Evolutionary conservation across 352 stramenopile genomes (phyloP).

Genomic region (Achlya hypogyna): DNA sequence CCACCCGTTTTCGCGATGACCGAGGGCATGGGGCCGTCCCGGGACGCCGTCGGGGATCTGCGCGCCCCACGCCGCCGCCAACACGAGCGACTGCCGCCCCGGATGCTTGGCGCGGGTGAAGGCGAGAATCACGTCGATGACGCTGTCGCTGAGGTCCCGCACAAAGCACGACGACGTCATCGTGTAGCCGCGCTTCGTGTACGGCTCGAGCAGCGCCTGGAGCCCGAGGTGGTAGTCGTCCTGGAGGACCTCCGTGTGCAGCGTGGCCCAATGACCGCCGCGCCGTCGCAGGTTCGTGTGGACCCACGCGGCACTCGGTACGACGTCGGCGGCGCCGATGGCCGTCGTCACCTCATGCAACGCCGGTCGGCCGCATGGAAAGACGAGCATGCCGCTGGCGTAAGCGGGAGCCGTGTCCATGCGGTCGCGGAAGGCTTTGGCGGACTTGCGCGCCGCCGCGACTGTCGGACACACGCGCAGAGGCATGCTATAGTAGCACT

Average conservation of each 20-base stretch:
- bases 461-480: not conserved
- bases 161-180: not conserved
- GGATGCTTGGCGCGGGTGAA: not conserved
- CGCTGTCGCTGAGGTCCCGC: not conserved
- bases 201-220: not conserved
- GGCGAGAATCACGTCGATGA: not conserved
- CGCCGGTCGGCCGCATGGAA: not conserved
- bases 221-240: slow-evolving; percentile 2
- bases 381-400: slow-evolving; percentile 2
- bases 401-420: not conserved
- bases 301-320: not conserved
- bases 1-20: not conserved
- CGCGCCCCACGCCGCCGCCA: not conserved
- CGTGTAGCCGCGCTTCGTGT: not conserved
- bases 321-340: not conserved
- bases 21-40: not conserved
- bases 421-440: not conserved
- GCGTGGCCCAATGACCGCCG: not conserved
- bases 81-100: not conserved
- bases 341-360: not conserved
- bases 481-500: not conserved
- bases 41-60: not conserved
- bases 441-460: not conserved
- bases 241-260: not conserved
- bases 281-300: not conserved